Evolutionary conservation across 345 rosid species (phyloP), one percentile per base, ranked within the genome.

Genomic region (Eucalyptus sp.): DNA sequence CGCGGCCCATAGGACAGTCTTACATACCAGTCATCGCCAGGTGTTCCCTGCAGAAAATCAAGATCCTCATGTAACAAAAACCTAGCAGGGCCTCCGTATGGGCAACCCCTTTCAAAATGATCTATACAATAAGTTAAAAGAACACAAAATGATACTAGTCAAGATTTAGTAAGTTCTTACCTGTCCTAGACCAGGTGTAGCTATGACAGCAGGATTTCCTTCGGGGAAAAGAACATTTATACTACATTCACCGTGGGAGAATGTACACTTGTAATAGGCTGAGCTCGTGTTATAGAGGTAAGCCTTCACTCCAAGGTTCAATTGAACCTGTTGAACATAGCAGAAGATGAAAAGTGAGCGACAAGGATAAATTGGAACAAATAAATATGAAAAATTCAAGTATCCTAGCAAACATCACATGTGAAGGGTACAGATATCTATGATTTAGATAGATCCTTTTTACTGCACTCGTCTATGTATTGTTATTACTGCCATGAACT

Each of bases 1-100:
- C 99, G 94, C 50, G 99, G 99, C 52, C 94, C 97, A 91, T 96
- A 97, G 37, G 99, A 95, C 89, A 97, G 87, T 92, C 93, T 96
- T 71, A 97, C 95, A 60, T 92, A 91, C 96, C 97, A 96, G 90
- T 93, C 94, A 87, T 93, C 92, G 49, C 88, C 88, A 54, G 90
- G 68, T 88, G 94, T 90, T 66, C 90, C 93, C 99, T 98, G 93
- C 49, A 84, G 37, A 20, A 86, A 62, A 43, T 25, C 56, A 87
- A 31, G 43, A 49, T 17, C 80, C 60, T 87, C 48, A 6, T 1
- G n/a, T 29, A 71, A 87, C 17, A 60, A 87, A 50, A 50, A n/a
- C 49, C 50, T 25, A 43, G 49, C 81, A 48, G 80, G 52, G 83
- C 83, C 27, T 20, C 48, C 8, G 0, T 76, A 76, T 76, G 13